Base-by-base conservation (phyloP, 202 grass and related monocot genomes). In the Carex sylvatica region DNA sequence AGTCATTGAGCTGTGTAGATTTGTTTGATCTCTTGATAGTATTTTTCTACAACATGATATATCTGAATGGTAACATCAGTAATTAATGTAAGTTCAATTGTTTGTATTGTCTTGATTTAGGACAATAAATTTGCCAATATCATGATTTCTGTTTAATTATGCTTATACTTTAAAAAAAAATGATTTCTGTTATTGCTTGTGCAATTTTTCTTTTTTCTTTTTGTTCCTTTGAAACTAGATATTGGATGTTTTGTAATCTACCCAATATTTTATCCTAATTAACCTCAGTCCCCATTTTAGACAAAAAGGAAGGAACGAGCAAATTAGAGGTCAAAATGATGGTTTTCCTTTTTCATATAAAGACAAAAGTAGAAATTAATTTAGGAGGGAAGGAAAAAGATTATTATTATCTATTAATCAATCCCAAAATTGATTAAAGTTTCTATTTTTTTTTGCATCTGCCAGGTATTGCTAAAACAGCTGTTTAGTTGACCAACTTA, bases 1-100 rank as follows among this genome's bases (percentile, higher is more conserved):
- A 65, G 78, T 81, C 12, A 81, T 51, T 66, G 44, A 56, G 47
- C 28, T 82, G 47, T 82, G 79, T 82, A 82, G 79, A 69, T 33
- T 82, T 82, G 36, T 81, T 49, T 12, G 10, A 49, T 49, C 46
- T 49, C 23, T 75, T 56, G 23, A 31, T 77, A 58, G 74, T 59
- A 58, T 70, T 62, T 62, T 46, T 44, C 36, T 80, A 65, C 59
- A 65, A 65, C 13, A 65, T 40, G 36, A 64, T 64, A 77, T 58
- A 9, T 61, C 13, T 65, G 5, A 65, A 80, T 80, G 14, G 4
- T 12, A 77, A 28, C 58, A 36, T 72, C 11, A 49, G 7, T 72
- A 20, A 24, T 2, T 72, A 20, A 49, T 77, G 30, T 55, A 54
- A 75, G 47, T 36, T 58, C 8, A 55, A 77, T 58, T 58, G 51